Conservation (phyloP, 352 stramenopile genomes). For the Globisporangium spinosum region DNA sequence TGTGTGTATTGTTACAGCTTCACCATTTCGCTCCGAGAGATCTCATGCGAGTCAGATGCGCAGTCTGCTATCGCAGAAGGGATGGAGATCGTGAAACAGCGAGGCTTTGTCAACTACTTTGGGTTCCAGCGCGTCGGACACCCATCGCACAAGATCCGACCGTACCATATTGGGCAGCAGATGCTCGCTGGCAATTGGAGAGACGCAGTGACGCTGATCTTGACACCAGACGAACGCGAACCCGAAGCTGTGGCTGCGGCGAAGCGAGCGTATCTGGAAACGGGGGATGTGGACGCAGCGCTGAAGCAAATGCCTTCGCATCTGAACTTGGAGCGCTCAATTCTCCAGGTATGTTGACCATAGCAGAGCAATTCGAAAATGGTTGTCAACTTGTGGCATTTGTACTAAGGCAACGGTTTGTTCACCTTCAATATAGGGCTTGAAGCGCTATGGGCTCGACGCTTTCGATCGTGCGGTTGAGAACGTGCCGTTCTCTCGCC, state of each 20-base stretch:
- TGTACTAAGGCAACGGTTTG: background rate
- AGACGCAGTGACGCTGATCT: slow-evolving; percentile 40
- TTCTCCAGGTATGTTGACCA: slow-evolving; percentile 39
- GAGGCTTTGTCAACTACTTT: slow-evolving; percentile 81
- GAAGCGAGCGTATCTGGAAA: slow-evolving; percentile 49
- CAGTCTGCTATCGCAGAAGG: slow-evolving; percentile 20
- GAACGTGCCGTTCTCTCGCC: slow-evolving; percentile 51
- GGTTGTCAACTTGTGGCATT: background rate
- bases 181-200: slow-evolving; percentile 63
- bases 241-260: slow-evolving; percentile 26
- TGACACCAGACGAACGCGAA: slow-evolving; percentile 39
- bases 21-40: slow-evolving; percentile 41
- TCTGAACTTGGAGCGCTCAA: slow-evolving; percentile 44
- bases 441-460: slow-evolving; percentile 54
- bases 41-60: slow-evolving; percentile 24
- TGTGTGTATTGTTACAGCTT: slow-evolving; percentile 26
- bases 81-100: slow-evolving; percentile 28
- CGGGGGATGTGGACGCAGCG: slow-evolving; percentile 41
- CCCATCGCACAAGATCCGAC: slow-evolving; percentile 37
- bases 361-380: background rate
- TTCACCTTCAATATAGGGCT: slow-evolving; percentile 21
- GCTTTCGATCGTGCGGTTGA: slow-evolving; percentile 54
- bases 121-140: slow-evolving; percentile 72
- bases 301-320: slow-evolving; percentile 50
- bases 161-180: slow-evolving; percentile 68